Conservation (phyloP, 352 stramenopile genomes). For the Globisporangium nunn region DNA sequence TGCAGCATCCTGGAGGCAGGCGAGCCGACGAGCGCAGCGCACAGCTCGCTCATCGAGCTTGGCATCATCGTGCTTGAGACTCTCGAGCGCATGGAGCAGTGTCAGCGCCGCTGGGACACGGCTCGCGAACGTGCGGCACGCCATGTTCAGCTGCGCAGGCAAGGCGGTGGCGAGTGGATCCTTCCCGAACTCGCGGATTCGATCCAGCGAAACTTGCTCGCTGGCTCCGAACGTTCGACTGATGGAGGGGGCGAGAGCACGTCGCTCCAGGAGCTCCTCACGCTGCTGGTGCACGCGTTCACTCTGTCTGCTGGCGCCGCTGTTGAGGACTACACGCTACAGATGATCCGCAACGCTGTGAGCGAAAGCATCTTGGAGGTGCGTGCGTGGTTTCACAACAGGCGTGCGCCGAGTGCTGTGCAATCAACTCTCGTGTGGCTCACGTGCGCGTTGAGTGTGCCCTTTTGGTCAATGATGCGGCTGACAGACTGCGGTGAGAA, state of each 20-base stretch:
- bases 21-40: slow-evolving; percentile 41
- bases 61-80: slow-evolving; percentile 70
- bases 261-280: slow-evolving; percentile 41
- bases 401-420: too few species aligned
- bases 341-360: slow-evolving; percentile 56
- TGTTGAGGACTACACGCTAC: slow-evolving; percentile 58
- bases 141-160: slow-evolving; percentile 40
- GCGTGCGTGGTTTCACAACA: background rate
- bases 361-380: slow-evolving; percentile 45
- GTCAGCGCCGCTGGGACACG: slow-evolving; percentile 40
- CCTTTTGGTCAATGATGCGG: too few species aligned
- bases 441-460: too few species aligned
- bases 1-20: slow-evolving; percentile 59
- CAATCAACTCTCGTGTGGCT: too few species aligned
- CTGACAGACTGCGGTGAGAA: slow-evolving; percentile 18
- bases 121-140: slow-evolving; percentile 38
- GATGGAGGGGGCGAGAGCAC: slow-evolving; percentile 12
- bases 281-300: slow-evolving; percentile 58
- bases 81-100: slow-evolving; percentile 58
- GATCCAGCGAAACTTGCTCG: slow-evolving; percentile 40
- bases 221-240: background rate
- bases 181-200: slow-evolving; percentile 57
- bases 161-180: slow-evolving; percentile 57
- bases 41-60: slow-evolving; percentile 61
- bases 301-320: slow-evolving; percentile 33